phyloP scores from a whole-genome alignment of 257 asterid species.

The Sherardia arvensis region DNA sequence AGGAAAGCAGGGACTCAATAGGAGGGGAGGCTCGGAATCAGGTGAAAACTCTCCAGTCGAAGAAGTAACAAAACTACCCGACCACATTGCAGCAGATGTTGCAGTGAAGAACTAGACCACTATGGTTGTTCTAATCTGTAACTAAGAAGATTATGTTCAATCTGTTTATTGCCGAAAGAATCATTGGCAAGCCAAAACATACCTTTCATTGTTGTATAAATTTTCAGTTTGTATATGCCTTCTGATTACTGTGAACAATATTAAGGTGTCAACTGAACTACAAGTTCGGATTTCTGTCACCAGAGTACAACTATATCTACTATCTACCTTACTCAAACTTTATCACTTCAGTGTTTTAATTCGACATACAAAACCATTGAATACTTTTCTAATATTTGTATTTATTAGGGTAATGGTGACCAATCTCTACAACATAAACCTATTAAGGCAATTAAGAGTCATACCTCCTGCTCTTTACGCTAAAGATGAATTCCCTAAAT shows the following conservation, averaged over 20 bases:
- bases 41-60: conserved; percentile 9
- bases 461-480: neutral
- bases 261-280: neutral
- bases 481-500: neutral
- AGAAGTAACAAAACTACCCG: conserved; percentile 5
- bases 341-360: neutral
- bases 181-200: conserved; percentile 6
- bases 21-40: conserved; percentile 19
- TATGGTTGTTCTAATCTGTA: conserved; percentile 13
- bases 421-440: neutral
- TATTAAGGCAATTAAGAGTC: too few species aligned
- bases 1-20: conserved; percentile 10
- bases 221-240: conserved; percentile 16
- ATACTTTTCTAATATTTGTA: neutral
- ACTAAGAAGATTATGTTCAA: conserved; percentile 2
- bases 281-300: neutral
- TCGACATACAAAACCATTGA: neutral
- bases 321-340: neutral
- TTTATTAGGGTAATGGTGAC: neutral
- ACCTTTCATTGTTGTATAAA: conserved; percentile 11
- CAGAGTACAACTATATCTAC: neutral
- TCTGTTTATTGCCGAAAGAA: conserved; percentile 6
- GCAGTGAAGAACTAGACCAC: conserved; percentile 6
- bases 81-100: conserved; percentile 10
- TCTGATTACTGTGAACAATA: conserved; percentile 11